Conservation (phyloP, 805 yeast genomes). For the Zygosaccharomyces rouxii region DNA sequence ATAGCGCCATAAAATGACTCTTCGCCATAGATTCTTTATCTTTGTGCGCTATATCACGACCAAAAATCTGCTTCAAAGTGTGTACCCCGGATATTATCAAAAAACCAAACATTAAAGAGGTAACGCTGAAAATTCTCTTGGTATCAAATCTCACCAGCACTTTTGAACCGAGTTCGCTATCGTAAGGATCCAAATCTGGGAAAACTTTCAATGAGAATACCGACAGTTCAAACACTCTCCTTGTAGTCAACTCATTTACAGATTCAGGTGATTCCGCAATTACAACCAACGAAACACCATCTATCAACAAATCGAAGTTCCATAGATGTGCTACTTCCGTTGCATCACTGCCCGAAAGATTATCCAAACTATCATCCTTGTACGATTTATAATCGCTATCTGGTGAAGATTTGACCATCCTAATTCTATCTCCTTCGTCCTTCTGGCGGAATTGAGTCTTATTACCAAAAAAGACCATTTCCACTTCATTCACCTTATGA, state of each 20-base stretch:
- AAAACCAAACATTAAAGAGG: conserved; percentile 44
- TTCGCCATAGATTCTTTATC: conserved; percentile 29
- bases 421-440: conserved; percentile 17
- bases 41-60: conserved; percentile 28
- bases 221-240: conserved; percentile 35
- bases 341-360: conserved; percentile 30
- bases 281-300: conserved; percentile 27
- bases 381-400: conserved; percentile 11
- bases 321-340: conserved; percentile 33
- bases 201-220: conserved; percentile 21
- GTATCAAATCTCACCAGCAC: conserved; percentile 26
- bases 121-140: conserved; percentile 31
- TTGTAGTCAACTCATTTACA: conserved; percentile 24
- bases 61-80: conserved; percentile 41
- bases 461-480: conserved; percentile 24
- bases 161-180: conserved; percentile 19
- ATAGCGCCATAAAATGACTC: conserved; percentile 22
- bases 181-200: conserved; percentile 25
- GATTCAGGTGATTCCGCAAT: conserved; percentile 34
- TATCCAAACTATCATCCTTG: conserved; percentile 18
- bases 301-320: conserved; percentile 24
- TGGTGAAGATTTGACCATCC: conserved; percentile 21
- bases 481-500: conserved; percentile 25
- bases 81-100: conserved; percentile 43
- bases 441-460: conserved; percentile 28